Percentiles rank a stretch among this genome's conserved stretches.
Conservation (phyloP, 768 basidiomycete species). For the Collybia nuda region DNA sequence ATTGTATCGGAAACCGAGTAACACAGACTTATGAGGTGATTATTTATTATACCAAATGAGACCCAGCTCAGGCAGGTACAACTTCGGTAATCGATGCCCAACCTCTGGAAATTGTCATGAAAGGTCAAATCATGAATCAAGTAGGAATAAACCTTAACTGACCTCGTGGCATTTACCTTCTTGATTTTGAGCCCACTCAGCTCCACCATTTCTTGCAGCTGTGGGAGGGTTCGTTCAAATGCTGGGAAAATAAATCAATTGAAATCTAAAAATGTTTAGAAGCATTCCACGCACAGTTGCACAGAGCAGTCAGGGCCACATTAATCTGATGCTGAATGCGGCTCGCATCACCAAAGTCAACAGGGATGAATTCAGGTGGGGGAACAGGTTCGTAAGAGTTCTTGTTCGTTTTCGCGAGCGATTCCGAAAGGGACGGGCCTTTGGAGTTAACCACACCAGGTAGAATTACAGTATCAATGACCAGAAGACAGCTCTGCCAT, state of each 20-base stretch:
- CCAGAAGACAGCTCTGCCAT: conserved; percentile 30
- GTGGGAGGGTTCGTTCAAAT: conserved; percentile 34
- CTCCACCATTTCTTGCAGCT: conserved; percentile 36
- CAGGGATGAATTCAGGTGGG: conserved; percentile 33
- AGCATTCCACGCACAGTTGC: conserved; percentile 25
- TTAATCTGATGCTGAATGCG: conserved; percentile 36
- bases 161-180: conserved; percentile 38
- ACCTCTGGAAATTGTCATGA: conserved; percentile 20
- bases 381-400: conserved; percentile 30
- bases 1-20: too few species aligned
- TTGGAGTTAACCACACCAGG: conserved; percentile 27
- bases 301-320: conserved; percentile 33
- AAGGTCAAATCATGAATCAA: neutral
- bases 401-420: conserved; percentile 24
- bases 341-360: conserved; percentile 37
- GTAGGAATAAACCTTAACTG: conserved; percentile 4
- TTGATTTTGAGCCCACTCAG: conserved; percentile 33
- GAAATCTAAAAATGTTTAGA: neutral
- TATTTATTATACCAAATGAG: too few species aligned
- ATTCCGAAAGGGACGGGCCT: conserved; percentile 26
- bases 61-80: conserved; percentile 17
- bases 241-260: conserved; percentile 16
- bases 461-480: conserved; percentile 36
- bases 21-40: too few species aligned
- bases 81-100: conserved; percentile 40